These are phyloP conservation scores for Picea glauca DNA, from an alignment of 75 land plant genomes.

Conservation along the genomic window DNA sequence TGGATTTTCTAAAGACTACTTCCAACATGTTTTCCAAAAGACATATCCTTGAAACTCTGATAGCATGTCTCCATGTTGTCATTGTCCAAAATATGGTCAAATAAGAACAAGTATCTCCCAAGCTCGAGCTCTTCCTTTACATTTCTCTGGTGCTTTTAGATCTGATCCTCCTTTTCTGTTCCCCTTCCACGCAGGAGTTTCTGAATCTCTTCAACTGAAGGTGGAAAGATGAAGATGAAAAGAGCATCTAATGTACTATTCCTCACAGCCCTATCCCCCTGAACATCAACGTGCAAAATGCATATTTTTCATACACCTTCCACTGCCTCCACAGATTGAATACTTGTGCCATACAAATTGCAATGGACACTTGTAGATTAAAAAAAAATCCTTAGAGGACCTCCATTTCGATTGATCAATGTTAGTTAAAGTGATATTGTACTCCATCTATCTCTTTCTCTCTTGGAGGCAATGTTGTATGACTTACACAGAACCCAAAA, in stretches of 20 bases:
- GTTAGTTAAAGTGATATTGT: slow-evolving; percentile 80
- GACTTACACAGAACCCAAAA: slow-evolving; percentile 96
- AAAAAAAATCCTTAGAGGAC: slow-evolving; percentile 77
- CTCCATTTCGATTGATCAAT: slow-evolving; percentile 67
- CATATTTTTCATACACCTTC: slow-evolving; percentile 80
- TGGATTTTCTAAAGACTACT: no score
- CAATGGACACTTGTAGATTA: slow-evolving; percentile 91
- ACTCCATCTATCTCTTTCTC: slow-evolving; percentile 70
- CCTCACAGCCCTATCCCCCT: no score
- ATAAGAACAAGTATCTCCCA: slow-evolving; percentile 45
- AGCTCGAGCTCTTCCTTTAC: slow-evolving; percentile 79
- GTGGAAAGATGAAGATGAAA: no score
- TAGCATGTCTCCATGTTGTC: slow-evolving; percentile 66
- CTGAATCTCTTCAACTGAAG: no score
- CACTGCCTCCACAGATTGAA: slow-evolving; percentile 85
- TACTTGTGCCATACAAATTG: slow-evolving; percentile 93
- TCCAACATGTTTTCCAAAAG: no score
- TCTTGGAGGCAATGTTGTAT: slow-evolving; percentile 83
- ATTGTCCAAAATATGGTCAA: slow-evolving; percentile 71
- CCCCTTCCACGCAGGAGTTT: no score
- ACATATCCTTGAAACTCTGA: slow-evolving; percentile 51
- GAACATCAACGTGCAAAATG: no score
- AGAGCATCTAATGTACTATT: no score
- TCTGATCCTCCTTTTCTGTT: slow-evolving; percentile 75
- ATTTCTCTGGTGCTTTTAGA: slow-evolving; percentile 73